Percentiles rank a stretch among this genome's conserved stretches.
Conservation (phyloP, 257 asterid genomes). For the Ilex asprella region DNA sequence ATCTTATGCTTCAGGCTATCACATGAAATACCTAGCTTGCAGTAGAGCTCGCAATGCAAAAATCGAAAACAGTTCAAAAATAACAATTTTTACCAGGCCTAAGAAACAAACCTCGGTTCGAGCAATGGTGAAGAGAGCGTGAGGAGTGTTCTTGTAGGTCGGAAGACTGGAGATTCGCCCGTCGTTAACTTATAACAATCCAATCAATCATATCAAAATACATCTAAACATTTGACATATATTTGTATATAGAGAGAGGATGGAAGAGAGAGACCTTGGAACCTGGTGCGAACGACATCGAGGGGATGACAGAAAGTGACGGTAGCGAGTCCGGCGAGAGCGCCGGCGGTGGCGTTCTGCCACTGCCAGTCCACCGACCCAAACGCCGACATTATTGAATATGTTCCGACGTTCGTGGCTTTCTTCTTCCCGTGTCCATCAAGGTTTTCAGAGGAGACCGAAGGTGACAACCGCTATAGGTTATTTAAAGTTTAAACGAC, state of each 20-base stretch:
- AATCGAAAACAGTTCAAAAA: background rate
- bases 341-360: slow-evolving; percentile 96
- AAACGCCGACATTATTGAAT: slow-evolving; percentile 19
- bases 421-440: no score
- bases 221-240: background rate
- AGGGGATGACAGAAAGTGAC: slow-evolving; percentile 83
- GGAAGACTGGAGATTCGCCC: slow-evolving; percentile 62
- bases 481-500: no score
- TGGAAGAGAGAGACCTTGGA: slow-evolving; percentile 48
- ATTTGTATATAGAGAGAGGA: background rate
- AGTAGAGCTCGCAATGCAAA: background rate
- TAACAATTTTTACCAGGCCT: no score
- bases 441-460: no score
- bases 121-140: slow-evolving; percentile 79
- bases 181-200: slow-evolving; percentile 50
- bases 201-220: background rate
- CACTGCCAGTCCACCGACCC: slow-evolving; percentile 75
- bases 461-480: no score
- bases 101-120: slow-evolving; percentile 69
- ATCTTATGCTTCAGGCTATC: no score
- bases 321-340: slow-evolving; percentile 83
- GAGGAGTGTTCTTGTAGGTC: slow-evolving; percentile 71
- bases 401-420: no score
- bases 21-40: no score
- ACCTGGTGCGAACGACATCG: slow-evolving; percentile 93